Evolutionary conservation across 805 yeast species (phyloP), one percentile per base, ranked within the genome.

Genomic region (Suhomyces pyralidae): DNA sequence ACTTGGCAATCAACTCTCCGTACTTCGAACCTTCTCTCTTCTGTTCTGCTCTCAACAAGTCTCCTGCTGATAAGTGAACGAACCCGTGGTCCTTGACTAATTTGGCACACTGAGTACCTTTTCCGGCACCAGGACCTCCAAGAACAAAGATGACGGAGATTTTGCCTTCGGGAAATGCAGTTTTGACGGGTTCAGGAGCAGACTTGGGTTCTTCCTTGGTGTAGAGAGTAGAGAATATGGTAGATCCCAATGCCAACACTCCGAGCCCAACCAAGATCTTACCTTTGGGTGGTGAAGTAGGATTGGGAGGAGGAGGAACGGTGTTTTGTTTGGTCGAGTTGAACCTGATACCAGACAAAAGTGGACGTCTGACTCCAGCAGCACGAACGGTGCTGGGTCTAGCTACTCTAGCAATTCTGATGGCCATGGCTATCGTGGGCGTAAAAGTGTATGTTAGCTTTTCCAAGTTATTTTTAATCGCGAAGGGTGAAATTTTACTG

Each of bases 41-140:
- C 70, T 94, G 97, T 70, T 93, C 99, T 8, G 91, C 97, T 63
- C 99, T 82, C 60, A 93, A 78, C 60, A 94, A 80, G 68, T 93
- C 99, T 46, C 99, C 99, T n/a, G 99, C 99, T 38, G 96, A 85
- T 44, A 93, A 74, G 67, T 93, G 99, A 30, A 87, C 85, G 69
- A 92, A 94, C 15, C 85, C 84, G 66, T 82, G 87, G 61, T 91
- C 89, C 19, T 80, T 71, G 44, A 93, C 97, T 52, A 93, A 78
- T 64, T 83, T 88, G 30, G 85, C 86, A 76, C 97, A 90, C 71
- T 93, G 99, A 1, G 99, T 93, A 52, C 99, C 98, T 67, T 94
- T 94, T 44, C 99, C 98, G 26, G 96, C 89, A 19, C 98, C 98
- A 5, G 98, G 98, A 3, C 98, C 98, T 44, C 99, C 99, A 30